phyloP scores from a whole-genome alignment of 495 filamentous ascomycete species.

The Annulohypoxylon maeteangense region DNA sequence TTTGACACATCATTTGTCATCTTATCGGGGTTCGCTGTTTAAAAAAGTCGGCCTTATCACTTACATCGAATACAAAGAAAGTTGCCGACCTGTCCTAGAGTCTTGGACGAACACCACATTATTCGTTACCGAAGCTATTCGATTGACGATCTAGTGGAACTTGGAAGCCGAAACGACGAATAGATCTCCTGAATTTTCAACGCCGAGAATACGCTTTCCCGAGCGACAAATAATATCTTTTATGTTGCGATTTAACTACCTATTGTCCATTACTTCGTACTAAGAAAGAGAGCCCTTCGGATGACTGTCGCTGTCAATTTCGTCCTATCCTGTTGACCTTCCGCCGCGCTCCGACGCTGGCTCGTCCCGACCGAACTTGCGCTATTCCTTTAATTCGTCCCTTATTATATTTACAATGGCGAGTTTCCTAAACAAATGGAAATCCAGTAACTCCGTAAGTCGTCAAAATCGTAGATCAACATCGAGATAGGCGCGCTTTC shows the following conservation, averaged over 20 bases:
- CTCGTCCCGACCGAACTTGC: conserved; percentile 32
- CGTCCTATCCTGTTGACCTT: conserved; percentile 31
- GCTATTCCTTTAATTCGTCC: conserved; percentile 7
- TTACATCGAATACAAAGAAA: conserved; percentile 20
- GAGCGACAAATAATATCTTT: conserved; percentile 18
- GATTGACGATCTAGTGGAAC: conserved; percentile 18
- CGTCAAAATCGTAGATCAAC: not conserved
- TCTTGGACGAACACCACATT: conserved; percentile 13
- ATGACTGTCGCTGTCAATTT: conserved; percentile 43
- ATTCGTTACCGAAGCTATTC: conserved; percentile 17
- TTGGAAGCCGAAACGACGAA: conserved; percentile 9
- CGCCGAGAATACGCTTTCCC: not conserved
- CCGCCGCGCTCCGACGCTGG: conserved; percentile 46
- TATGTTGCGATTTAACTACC: conserved; percentile 6
- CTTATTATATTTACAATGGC: conserved; percentile 47
- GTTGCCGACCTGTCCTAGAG: conserved; percentile 12
- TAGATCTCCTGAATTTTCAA: not conserved
- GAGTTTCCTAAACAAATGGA: conserved; percentile 59
- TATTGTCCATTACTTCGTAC: not conserved
- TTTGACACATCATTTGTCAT: conserved; percentile 12
- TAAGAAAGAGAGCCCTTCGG: conserved; percentile 30
- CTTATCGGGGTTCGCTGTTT: not conserved
- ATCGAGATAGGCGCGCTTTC: not conserved
- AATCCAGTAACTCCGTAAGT: conserved; percentile 50
- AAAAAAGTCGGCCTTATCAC: conserved; percentile 2